Conservation (phyloP, 2,329 filamentous ascomycete species). For the Emergomyces pasteurianus region DNA sequence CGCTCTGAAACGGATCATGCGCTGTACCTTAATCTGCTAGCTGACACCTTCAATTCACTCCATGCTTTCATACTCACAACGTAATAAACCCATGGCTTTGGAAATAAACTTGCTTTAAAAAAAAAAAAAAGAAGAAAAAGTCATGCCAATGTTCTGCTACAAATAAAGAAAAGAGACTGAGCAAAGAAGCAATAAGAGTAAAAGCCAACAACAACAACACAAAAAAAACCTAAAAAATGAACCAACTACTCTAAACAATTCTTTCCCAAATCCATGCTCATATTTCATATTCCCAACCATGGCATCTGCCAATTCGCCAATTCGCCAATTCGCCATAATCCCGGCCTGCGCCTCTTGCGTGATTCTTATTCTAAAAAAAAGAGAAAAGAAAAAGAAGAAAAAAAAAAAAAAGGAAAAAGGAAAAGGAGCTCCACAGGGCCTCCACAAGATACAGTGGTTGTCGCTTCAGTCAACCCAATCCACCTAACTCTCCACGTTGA, state of each 20-base stretch:
- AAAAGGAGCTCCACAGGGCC: no score
- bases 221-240: not conserved
- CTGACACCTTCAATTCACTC: no score
- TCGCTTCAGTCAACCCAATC: not conserved
- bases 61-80: not conserved
- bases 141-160: no score
- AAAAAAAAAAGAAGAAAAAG: not conserved
- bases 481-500: not conserved
- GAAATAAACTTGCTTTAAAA: not conserved
- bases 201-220: not conserved
- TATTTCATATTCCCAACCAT: not conserved
- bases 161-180: not conserved
- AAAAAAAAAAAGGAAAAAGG: no score
- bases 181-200: not conserved
- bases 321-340: not conserved
- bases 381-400: not conserved
- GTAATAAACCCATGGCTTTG: not conserved
- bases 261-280: not conserved
- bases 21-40: no score
- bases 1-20: no score
- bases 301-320: not conserved
- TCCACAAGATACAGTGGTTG: no score
- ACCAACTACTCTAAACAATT: not conserved
- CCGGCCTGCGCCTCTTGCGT: not conserved
- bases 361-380: not conserved